Conservation (phyloP, 208 protist species). For the Crithidia sp. region DNA sequence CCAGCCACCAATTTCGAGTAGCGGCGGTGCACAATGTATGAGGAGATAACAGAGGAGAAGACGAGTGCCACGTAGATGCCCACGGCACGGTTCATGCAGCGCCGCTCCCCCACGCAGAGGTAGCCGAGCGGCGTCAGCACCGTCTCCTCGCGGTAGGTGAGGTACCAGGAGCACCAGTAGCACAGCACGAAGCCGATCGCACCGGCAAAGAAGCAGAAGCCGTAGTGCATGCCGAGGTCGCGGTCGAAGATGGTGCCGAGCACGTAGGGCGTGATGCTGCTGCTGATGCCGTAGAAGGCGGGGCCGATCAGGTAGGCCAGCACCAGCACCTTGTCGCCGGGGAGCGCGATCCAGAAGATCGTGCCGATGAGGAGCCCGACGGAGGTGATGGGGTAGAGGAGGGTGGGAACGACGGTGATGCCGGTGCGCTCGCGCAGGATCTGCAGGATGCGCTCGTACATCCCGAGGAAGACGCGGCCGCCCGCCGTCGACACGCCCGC, state of each 20-base stretch:
- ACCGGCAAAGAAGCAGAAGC: slow-evolving; percentile 52
- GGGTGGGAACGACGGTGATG: slow-evolving; percentile 30
- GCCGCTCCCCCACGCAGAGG: slow-evolving; percentile 38
- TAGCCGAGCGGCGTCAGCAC: slow-evolving; percentile 22
- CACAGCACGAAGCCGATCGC: slow-evolving; percentile 51
- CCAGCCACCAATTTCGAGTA: slow-evolving; percentile 47
- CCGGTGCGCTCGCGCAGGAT: slow-evolving; percentile 24
- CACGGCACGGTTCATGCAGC: slow-evolving; percentile 55
- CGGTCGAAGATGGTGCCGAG: slow-evolving; percentile 56
- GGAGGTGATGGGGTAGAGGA: slow-evolving; percentile 40
- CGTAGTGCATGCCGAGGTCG: slow-evolving; percentile 68
- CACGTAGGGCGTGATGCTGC: slow-evolving; percentile 55
- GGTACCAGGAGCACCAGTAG: slow-evolving; percentile 42
- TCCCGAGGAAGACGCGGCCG: slow-evolving; percentile 50
- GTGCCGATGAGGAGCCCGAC: slow-evolving; percentile 36
- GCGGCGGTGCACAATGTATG: slow-evolving; percentile 37
- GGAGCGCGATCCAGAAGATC: slow-evolving; percentile 55
- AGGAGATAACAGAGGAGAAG: slow-evolving; percentile 20
- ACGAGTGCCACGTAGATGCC: slow-evolving; percentile 40
- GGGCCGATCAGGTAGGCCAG: slow-evolving; percentile 42
- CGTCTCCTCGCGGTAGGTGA: slow-evolving; percentile 42
- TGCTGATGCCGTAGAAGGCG: slow-evolving; percentile 56
- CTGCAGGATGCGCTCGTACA: slow-evolving; percentile 43
- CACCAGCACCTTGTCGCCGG: slow-evolving; percentile 39
- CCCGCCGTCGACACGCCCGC: slow-evolving; percentile 42